Conservation (phyloP, 1,139 yeast genomes). For the Diutina mesorugosa region DNA sequence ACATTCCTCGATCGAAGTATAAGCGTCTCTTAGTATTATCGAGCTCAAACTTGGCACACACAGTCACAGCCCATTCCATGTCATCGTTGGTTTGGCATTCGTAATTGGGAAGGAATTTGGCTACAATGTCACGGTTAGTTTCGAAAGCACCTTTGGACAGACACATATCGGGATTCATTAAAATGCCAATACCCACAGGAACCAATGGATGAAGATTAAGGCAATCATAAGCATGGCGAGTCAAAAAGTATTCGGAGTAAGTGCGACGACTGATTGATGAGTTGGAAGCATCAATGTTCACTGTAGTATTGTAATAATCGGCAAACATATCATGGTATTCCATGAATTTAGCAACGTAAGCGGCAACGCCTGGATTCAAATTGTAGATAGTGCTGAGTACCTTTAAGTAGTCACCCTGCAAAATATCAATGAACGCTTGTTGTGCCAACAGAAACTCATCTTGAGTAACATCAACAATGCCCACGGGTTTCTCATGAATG, state of each 20-base stretch:
- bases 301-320: conserved; percentile 23
- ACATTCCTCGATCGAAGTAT: conserved; percentile 28
- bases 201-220: conserved; percentile 37
- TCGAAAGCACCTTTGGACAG: conserved; percentile 11
- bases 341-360: conserved; percentile 50
- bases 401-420: conserved; percentile 45
- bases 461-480: conserved; percentile 19
- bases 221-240: conserved; percentile 47
- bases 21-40: conserved; percentile 42
- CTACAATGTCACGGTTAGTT: conserved; percentile 33
- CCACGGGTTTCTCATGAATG: conserved; percentile 13
- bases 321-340: conserved; percentile 52
- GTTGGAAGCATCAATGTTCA: conserved; percentile 8
- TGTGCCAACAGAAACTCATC: conserved; percentile 22
- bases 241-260: conserved; percentile 49
- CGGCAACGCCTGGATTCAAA: conserved; percentile 55
- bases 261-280: conserved; percentile 16
- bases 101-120: conserved; percentile 47
- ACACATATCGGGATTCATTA: conserved; percentile 18
- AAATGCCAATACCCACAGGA: conserved; percentile 54
- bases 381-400: conserved; percentile 50
- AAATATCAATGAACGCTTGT: conserved; percentile 44
- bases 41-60: conserved; percentile 30
- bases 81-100: conserved; percentile 58
- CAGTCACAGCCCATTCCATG: conserved; percentile 65